Percentiles rank a stretch among this genome's conserved stretches.
Evolutionary conservation across 2,329 filamentous ascomycete species (phyloP).

Genomic region (Didymella glomerata): DNA sequence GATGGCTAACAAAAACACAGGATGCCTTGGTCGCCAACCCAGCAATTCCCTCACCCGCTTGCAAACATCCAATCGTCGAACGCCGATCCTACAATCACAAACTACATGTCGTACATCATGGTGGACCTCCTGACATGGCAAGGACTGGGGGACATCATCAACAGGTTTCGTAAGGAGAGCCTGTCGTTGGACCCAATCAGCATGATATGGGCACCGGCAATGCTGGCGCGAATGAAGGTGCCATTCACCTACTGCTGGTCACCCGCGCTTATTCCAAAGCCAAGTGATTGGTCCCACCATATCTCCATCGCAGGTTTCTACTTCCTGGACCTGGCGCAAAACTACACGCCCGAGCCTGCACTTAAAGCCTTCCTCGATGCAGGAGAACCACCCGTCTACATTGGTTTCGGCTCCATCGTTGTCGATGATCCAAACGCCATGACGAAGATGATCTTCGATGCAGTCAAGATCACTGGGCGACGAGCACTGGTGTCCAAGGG

Average conservation of each 20-base stretch:
- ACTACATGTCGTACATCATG: constrained; percentile 82
- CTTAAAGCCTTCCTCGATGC: constrained; percentile 51
- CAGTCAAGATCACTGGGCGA: constrained; percentile 66
- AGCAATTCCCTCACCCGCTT: constrained; percentile 84
- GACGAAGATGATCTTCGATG: constrained; percentile 54
- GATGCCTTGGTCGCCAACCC: constrained; percentile 90
- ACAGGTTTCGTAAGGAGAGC: constrained; percentile 78
- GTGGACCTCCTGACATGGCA: constrained; percentile 96
- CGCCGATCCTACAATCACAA: constrained; percentile 78
- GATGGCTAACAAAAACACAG: constrained; percentile 1
- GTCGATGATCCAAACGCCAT: constrained; percentile 54
- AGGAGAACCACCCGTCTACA: constrained; percentile 53
- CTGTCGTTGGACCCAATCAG: constrained; percentile 81
- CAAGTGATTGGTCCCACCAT: constrained; percentile 55
- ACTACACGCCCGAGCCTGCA: constrained; percentile 51
- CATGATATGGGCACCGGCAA: constrained; percentile 81
- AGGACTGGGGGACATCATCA: constrained; percentile 88
- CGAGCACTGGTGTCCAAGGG: constrained; percentile 85
- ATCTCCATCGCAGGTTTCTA: constrained; percentile 54
- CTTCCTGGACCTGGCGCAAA: constrained; percentile 52
- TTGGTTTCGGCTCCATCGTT: constrained; percentile 54
- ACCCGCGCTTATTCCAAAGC: constrained; percentile 56
- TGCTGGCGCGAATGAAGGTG: constrained; percentile 77
- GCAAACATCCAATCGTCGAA: constrained; percentile 82
- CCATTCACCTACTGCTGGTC: constrained; percentile 89